These are phyloP conservation scores for Rauvolfia tetraphylla DNA, from an alignment of 257 asterid species.

Conservation along the genomic window DNA sequence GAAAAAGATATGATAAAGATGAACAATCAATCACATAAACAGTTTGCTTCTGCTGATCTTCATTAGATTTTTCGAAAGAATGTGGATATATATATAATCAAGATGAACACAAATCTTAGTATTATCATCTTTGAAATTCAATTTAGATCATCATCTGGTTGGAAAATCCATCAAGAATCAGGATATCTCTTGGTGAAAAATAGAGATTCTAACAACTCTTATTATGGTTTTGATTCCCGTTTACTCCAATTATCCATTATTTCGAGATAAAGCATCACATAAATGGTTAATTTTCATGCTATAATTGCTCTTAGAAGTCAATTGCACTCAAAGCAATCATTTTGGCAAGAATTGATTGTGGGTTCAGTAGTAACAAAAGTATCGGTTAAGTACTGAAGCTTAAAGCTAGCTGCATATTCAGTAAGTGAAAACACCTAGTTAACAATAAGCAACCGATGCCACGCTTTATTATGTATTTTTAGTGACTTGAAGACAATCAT, in stretches of 20 bases:
- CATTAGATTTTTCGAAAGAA: no score
- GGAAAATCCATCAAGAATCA: background rate
- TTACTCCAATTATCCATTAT: no score
- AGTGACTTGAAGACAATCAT: no score
- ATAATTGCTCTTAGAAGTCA: background rate
- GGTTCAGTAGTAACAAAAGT: background rate
- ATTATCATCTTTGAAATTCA: no score
- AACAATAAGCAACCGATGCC: background rate
- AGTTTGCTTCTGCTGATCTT: no score
- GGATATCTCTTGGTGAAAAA: background rate
- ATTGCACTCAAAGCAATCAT: background rate
- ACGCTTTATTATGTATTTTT: no score
- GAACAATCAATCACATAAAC: no score
- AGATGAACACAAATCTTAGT: no score
- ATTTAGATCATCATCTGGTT: background rate
- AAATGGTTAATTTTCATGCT: background rate
- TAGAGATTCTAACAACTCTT: background rate
- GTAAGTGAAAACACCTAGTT: background rate
- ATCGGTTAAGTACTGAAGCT: background rate
- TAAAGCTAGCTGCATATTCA: background rate
- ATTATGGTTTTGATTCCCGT: background rate
- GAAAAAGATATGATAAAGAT: no score
- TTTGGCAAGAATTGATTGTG: background rate
- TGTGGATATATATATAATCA: no score
- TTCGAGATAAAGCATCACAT: background rate